Conservation (phyloP, 73 alveolate species). For the Tetrahymena borealis region DNA sequence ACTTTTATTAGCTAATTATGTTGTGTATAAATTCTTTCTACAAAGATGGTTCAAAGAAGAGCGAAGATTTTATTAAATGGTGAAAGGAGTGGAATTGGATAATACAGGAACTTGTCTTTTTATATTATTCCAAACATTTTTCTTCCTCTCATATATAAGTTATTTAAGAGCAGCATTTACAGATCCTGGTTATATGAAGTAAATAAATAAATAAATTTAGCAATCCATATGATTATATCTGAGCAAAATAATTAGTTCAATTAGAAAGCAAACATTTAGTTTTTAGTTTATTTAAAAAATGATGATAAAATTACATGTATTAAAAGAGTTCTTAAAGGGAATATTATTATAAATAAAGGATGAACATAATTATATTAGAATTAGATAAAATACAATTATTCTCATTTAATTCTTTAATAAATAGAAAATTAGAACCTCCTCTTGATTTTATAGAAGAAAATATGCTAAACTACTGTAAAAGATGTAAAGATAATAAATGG, state of each 20-base stretch:
- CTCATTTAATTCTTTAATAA: background rate
- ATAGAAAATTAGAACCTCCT: background rate
- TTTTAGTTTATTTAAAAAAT: no score
- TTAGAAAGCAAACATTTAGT: no score
- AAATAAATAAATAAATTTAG: no score
- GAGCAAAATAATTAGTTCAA: no score
- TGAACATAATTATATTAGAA: no score
- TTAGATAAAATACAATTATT: no score
- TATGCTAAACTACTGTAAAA: background rate
- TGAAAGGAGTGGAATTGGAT: background rate
- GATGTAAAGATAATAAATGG: conserved; percentile 54
- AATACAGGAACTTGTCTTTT: background rate
- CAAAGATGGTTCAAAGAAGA: background rate
- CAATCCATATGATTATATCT: no score
- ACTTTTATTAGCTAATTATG: background rate
- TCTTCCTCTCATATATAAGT: background rate
- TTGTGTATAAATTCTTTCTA: background rate
- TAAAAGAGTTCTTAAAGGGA: no score
- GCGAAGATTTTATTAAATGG: background rate
- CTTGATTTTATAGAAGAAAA: background rate
- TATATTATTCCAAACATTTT: background rate
- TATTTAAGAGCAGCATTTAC: background rate
- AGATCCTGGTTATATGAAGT: background rate
- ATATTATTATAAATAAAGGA: no score
- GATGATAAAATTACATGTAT: no score